A percentile compares a stretch with the other conserved stretches of the same genome.
Conservation (phyloP, 2,329 filamentous ascomycete genomes). For the Aspergillus caelatus region DNA sequence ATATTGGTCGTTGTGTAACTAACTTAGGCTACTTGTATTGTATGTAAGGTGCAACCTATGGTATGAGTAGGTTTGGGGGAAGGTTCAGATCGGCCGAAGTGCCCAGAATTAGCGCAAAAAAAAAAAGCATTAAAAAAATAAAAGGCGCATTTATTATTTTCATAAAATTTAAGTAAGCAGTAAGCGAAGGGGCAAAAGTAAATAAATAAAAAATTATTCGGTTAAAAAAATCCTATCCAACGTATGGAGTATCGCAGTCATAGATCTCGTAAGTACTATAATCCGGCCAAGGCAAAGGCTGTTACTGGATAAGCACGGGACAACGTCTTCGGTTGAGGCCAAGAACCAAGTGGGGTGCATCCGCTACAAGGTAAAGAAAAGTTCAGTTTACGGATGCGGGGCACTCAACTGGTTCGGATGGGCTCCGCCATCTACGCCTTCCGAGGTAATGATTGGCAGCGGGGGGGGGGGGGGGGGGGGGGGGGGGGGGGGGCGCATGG, state of each 20-base stretch:
- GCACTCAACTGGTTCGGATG: background rate
- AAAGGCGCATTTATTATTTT: background rate
- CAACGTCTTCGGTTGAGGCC: background rate
- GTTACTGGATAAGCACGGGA: background rate
- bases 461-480: background rate
- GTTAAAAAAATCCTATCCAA: background rate
- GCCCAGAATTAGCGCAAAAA: background rate
- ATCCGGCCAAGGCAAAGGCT: background rate
- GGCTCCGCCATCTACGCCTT: background rate
- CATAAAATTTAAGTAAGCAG: background rate
- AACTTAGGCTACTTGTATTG: background rate
- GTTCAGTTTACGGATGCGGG: conserved; percentile 1
- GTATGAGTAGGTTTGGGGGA: background rate
- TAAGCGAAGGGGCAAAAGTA: too few species aligned
- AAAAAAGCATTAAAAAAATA: background rate
- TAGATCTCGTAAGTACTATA: background rate
- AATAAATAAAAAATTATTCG: too few species aligned
- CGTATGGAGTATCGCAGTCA: background rate
- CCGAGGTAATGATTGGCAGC: background rate
- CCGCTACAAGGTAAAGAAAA: background rate
- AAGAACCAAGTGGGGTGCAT: background rate
- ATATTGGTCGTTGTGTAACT: background rate
- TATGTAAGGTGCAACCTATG: background rate
- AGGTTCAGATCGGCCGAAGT: background rate
- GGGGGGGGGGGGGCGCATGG: background rate